phyloP scores from a whole-genome alignment of 331 rosid species.

The Pyracantha coccinea region DNA sequence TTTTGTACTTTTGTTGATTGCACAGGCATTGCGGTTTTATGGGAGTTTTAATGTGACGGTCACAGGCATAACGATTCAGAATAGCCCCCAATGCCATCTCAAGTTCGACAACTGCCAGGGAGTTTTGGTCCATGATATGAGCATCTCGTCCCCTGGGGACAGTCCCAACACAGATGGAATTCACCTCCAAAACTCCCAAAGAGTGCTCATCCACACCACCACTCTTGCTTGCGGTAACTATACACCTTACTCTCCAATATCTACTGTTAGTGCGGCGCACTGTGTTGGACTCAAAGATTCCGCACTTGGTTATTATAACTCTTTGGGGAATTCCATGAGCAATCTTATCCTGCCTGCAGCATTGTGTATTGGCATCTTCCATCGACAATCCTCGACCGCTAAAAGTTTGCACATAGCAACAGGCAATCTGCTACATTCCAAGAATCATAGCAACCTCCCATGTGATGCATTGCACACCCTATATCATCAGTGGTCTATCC shows the following conservation, averaged over 20 bases:
- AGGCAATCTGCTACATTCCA: constrained; percentile 16
- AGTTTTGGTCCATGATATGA: constrained; percentile 69
- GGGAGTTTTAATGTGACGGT: constrained; percentile 82
- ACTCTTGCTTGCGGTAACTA: constrained; percentile 74
- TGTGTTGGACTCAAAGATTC: not conserved
- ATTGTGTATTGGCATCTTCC: not conserved
- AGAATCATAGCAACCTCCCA: constrained; percentile 16
- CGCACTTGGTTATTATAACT: not conserved
- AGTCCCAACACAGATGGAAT: constrained; percentile 95
- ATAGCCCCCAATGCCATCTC: constrained; percentile 91
- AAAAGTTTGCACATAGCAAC: constrained; percentile 20
- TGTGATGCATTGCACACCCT: constrained; percentile 22
- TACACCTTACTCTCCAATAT: constrained; percentile 8
- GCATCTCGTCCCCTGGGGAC: constrained; percentile 71
- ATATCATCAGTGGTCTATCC: constrained; percentile 23
- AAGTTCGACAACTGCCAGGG: constrained; percentile 88
- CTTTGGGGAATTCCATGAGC: constrained; percentile 10
- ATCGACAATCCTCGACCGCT: constrained; percentile 16
- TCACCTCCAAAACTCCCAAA: constrained; percentile 84
- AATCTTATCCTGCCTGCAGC: constrained; percentile 37
- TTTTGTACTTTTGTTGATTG: constrained; percentile 15
- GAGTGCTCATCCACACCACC: constrained; percentile 62
- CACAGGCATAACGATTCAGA: constrained; percentile 80
- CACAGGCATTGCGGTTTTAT: constrained; percentile 86
- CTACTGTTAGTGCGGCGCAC: not conserved